These are phyloP conservation scores for Epichloe gansuensis DNA, from an alignment of 2,329 filamentous ascomycete species.

Conservation along the genomic window DNA sequence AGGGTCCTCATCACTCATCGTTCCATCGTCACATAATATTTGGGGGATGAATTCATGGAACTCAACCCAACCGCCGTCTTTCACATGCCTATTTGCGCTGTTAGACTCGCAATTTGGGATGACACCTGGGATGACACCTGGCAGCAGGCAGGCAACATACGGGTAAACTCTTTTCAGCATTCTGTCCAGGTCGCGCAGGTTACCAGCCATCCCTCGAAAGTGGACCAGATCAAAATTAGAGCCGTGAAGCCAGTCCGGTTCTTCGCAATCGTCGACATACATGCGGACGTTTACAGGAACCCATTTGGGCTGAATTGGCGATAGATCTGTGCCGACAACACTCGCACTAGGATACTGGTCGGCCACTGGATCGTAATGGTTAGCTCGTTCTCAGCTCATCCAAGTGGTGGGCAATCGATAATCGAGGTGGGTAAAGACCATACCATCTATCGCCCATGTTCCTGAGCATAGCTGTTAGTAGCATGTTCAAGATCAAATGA, in stretches of 20 bases:
- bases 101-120: constrained; percentile 4
- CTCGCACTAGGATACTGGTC: constrained; percentile 28
- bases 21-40: constrained; percentile 30
- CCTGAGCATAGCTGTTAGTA: constrained; percentile 14
- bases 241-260: constrained; percentile 42
- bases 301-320: constrained; percentile 32
- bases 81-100: constrained; percentile 21
- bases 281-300: constrained; percentile 49
- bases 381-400: neutral
- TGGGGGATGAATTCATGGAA: constrained; percentile 33
- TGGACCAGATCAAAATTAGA: constrained; percentile 43
- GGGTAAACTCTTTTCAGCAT: constrained; percentile 28
- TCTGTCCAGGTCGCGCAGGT: constrained; percentile 37
- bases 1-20: constrained; percentile 28
- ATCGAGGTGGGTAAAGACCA: neutral
- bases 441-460: constrained; percentile 42
- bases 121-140: neutral
- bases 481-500: neutral
- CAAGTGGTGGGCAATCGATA: neutral
- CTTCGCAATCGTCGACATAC: constrained; percentile 46
- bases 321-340: constrained; percentile 29
- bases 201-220: constrained; percentile 35
- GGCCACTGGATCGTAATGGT: constrained; percentile 18
- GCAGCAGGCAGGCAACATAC: constrained; percentile 9
- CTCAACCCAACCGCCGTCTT: constrained; percentile 38